Evolutionary conservation across 371 early-diverging fungal genomes (phyloP).

Genomic region (Quaeritorhiza haematococci): DNA sequence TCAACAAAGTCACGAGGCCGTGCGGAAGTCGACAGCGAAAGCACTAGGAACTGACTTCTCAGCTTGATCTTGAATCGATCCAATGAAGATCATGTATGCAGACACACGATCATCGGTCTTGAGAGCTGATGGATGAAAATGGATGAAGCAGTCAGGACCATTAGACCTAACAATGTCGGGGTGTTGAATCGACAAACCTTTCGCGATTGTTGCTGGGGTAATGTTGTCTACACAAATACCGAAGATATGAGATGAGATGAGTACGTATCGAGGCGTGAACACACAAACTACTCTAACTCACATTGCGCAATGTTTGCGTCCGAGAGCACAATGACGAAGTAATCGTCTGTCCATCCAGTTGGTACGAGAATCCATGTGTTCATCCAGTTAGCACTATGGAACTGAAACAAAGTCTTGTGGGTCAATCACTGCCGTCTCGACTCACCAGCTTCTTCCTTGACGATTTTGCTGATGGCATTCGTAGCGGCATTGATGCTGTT

Average conservation of each 20-base stretch:
- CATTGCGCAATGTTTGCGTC: constrained; percentile 83
- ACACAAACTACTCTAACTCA: too few species aligned
- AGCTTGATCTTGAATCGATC: constrained; percentile 59
- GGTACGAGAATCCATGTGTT: too few species aligned
- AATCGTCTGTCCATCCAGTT: constrained; percentile 63
- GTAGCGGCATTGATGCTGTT: constrained; percentile 69
- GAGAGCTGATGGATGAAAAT: too few species aligned
- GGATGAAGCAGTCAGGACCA: too few species aligned
- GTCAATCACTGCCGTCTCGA: too few species aligned
- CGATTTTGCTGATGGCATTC: constrained; percentile 65
- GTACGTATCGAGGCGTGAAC: too few species aligned
- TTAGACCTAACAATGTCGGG: too few species aligned
- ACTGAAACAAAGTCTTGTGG: too few species aligned
- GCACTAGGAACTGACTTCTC: constrained; percentile 54
- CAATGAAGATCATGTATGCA: constrained; percentile 69
- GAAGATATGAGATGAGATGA: too few species aligned
- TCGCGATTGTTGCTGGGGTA: constrained; percentile 63
- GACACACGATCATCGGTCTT: constrained; percentile 65
- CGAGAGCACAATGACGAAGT: constrained; percentile 72
- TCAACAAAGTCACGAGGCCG: neutral
- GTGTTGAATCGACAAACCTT: too few species aligned
- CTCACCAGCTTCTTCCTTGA: constrained; percentile 71
- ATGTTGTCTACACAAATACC: too few species aligned
- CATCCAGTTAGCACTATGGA: too few species aligned
- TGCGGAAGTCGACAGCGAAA: neutral